Base-by-base conservation (phyloP, 805 yeast species). In the Zygosaccharomyces bisporus region DNA sequence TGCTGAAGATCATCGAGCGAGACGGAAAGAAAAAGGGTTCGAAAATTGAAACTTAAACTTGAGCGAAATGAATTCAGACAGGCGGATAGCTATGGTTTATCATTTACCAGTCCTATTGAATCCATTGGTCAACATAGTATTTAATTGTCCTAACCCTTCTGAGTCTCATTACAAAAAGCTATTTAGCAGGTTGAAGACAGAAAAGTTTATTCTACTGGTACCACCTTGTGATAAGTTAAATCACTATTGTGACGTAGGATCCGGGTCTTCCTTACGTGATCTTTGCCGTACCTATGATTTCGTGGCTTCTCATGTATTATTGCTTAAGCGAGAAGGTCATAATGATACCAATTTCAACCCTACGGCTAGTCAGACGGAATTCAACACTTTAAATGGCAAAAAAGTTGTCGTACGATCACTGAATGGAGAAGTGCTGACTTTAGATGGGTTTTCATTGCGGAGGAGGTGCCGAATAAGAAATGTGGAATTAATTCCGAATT, bases 101-200 rank as follows among this genome's bases (percentile, higher is more conserved):
- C 76, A 76, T 53, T 68, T 77, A 27, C 86, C 86, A 2, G 58
- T 71, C 34, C 65, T 81, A 43, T 63, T 74, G 44, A 83, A 84
- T 54, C 88, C 90, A 6, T 66, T 81, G 27, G 66, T 84, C 24
- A 80, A 83, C 60, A 72, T 80, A 30, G 62, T 84, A 5, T 83
- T 85, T 68, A 81, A 83, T 64, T 79, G 83, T 53, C 82, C 84
- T 0, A 69, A 66, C 45, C 79, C 79, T 2, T 47, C 61, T 5
- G 63, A 61, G n/a, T 68, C 74, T 0, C 73, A 80, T 12, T 64
- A 73, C 40, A 74, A 71, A 45, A 70, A 69, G n/a, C 66, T 77
- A 6, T 69, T 79, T 29, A 57, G 63, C 3, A 71, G 62, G 39
- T 55, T 83, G 18, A 64, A 61, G 48, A 77, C 82, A 30, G 71